Base-by-base conservation (phyloP, 2,329 filamentous ascomycete species). In the Monosporascus sp. region DNA sequence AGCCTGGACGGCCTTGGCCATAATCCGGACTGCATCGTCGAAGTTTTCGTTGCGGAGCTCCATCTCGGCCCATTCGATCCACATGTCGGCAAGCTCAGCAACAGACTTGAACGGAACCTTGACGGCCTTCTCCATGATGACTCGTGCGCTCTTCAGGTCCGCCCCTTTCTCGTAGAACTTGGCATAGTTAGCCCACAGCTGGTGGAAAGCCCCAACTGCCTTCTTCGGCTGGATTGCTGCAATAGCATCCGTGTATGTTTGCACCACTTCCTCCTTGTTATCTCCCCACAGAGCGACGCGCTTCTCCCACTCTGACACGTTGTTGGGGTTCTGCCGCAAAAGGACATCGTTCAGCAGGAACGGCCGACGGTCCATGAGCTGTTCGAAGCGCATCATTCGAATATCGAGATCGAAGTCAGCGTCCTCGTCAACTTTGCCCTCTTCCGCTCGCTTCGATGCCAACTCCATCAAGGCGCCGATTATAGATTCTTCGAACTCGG, bases 21-120 rank as follows among this genome's bases (percentile, higher is more conserved):
- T 97, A 67, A 99, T 93, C 56, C 88, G 87, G 57, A 97, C 87
- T 3, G 95, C 94, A 64, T 89, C 88, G 67, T 97, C 92, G 59
- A 97, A 97, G 66, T 97, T 95, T 65, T 97, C 92, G 64, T 91
- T 91, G 48, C 94, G 88, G 48, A 99, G 79, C 70, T 99, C 94
- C 88, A 99, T 90, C 71, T 99, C 93, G 1, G 95, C 93, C 93
- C 94, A 99, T 72, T 96, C 91, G 58, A 95, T 95, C 94, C 94
- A 99, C 81, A 94, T 96, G 65, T 99, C 94, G 20, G 94, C 94
- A 53, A 99, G 79, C 71, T 99, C 94, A 31, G 89, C 85, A n/a
- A 99, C 93, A 1, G 92, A 95, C 67, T 96, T 97, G 78, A 95
- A 99, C 0, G 93, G 92, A 1, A 99, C 94, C 67, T 97, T 97